Evolutionary conservation across 108 stramenopile genomes (phyloP), one percentile per base, ranked within the genome.

Genomic region (Seminavis robusta): DNA sequence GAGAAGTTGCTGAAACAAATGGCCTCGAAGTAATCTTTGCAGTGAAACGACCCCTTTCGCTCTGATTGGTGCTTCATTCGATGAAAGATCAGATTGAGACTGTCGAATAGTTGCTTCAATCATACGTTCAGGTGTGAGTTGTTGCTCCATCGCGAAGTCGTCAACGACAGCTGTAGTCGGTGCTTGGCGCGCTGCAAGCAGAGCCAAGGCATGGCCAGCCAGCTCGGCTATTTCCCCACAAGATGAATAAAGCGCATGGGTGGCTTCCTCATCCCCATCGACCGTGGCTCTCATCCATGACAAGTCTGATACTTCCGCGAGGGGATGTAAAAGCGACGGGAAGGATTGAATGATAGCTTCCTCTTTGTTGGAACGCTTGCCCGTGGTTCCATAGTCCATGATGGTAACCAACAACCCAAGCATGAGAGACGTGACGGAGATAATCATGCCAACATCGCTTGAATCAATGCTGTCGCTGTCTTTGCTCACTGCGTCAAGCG

Each of bases 141-240:
- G 57, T 10, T 29, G 33, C 6, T 52, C 47, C 48, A 28, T 21
- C 33, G 37, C n/a, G 1, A 34, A 50, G 0, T 29, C 0, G 4
- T 25, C 11, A 36, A 26, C 48, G 25, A n/a, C 3, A 13, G 37
- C 4, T 30, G 58, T 39, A n/a, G 10, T 52, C 31, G 7, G 17
- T 32, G 51, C 65, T 37, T 43, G 46, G 44, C 90, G 68, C 3
- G 82, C 50, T 8, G 69, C 80, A 31, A 92, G 73, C 11, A 92
- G 56, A 39, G 83, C 76, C 62, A 84, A 61, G 15, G 85, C 87
- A 52, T 92, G 84, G 20, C 80, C 82, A 19, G 91, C 78, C 79
- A 88, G 81, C 46, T 92, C 91, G 17, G 81, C 83, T 40, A 89
- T 50, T 24, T 77, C 74, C n/a, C n/a, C n/a, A n/a, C n/a, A n/a